Evolutionary conservation across 768 basidiomycete genomes (phyloP).

Genomic region (Suillus discolor): DNA sequence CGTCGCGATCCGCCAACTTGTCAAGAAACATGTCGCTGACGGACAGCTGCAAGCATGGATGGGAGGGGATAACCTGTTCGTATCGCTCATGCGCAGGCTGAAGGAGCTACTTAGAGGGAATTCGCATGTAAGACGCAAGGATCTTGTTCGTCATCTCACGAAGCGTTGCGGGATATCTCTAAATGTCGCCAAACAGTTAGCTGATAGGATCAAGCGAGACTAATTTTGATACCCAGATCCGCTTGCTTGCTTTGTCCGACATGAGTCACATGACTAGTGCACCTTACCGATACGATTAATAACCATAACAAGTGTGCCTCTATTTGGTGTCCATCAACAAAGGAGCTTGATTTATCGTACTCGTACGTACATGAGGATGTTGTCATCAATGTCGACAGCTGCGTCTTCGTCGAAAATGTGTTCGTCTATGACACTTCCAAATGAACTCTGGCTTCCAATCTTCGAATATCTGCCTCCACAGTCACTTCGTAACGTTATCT

Average conservation of each 20-base stretch:
- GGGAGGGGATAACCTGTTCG: background rate
- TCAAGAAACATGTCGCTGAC: slow-evolving; percentile 26
- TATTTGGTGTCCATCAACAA: background rate
- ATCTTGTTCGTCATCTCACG: background rate
- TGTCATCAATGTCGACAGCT: background rate
- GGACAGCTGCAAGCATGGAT: slow-evolving; percentile 13
- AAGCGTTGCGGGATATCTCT: background rate
- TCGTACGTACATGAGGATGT: background rate
- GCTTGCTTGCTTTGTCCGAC: background rate
- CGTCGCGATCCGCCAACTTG: accelerated
- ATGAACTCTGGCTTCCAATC: slow-evolving; percentile 41
- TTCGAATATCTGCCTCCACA: slow-evolving; percentile 34
- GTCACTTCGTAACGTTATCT: slow-evolving; percentile 35
- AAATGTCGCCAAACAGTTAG: background rate
- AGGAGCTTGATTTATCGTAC: background rate
- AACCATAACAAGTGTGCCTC: too few species aligned
- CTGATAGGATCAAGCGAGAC: background rate
- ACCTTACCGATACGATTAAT: too few species aligned
- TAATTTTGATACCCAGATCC: background rate
- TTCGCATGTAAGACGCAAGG: background rate
- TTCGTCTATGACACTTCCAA: slow-evolving; percentile 27
- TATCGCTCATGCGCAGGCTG: background rate
- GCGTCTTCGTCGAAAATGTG: background rate
- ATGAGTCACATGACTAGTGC: too few species aligned
- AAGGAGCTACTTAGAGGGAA: background rate